phyloP scores from a whole-genome alignment of 2,329 filamentous ascomycete species.

The Cephalotrichum gorgonifer region DNA sequence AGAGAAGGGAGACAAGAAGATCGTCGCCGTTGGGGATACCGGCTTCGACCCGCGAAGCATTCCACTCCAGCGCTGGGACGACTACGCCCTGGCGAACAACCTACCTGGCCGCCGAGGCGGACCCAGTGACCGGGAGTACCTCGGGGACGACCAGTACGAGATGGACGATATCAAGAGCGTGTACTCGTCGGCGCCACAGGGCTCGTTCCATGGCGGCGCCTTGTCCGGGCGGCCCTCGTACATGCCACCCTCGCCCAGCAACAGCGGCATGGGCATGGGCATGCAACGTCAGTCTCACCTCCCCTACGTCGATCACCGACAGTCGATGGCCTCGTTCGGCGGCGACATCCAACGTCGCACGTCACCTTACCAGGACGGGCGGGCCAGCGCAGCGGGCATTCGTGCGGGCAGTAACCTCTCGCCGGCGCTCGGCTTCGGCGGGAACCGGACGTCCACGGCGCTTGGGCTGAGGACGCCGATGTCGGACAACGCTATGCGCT shows the following conservation, averaged over 20 bases:
- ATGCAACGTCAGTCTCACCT: conserved; percentile 29
- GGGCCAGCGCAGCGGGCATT: conserved; percentile 53
- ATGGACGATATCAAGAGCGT: conserved; percentile 98
- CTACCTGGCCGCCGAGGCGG: conserved; percentile 82
- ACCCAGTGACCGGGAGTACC: conserved; percentile 54
- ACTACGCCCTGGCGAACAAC: conserved; percentile 79
- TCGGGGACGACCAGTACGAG: conserved; percentile 74
- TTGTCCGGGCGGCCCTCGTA: conserved; percentile 65
- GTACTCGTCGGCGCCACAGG: conserved; percentile 84
- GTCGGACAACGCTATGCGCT: conserved; percentile 33
- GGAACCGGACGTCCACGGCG: conserved; percentile 30
- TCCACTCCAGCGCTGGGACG: conserved; percentile 92
- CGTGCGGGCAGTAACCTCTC: conserved; percentile 37
- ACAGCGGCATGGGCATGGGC: conserved; percentile 34
- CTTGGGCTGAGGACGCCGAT: conserved; percentile 39
- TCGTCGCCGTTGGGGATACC: conserved; percentile 79
- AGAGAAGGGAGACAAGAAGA: conserved; percentile 81
- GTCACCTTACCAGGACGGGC: conserved; percentile 50
- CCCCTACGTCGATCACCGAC: conserved; percentile 47
- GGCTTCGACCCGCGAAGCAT: conserved; percentile 86
- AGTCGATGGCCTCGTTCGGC: conserved; percentile 62
- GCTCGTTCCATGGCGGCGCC: conserved; percentile 55
- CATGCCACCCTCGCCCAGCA: conserved; percentile 77
- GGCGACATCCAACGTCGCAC: conserved; percentile 38
- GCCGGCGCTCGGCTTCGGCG: conserved; percentile 25